Conservation (phyloP, 225 moss, liverwort and hornwort species). For the Polytrichum formosum region DNA sequence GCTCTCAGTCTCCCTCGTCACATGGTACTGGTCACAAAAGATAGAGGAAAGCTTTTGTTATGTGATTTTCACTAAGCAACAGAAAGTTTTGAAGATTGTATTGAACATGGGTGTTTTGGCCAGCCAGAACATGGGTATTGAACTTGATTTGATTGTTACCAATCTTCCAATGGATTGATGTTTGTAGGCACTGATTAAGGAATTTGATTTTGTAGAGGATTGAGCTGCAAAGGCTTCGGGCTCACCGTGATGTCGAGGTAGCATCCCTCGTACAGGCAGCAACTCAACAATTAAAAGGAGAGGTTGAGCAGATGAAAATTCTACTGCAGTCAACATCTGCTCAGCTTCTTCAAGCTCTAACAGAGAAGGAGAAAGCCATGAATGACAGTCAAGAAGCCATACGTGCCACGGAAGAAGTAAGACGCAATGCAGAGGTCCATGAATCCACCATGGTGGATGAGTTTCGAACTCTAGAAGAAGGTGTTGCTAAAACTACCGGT, state of each 20-base stretch:
- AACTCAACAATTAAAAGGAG: slow-evolving; percentile 64
- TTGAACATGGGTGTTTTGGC: no score
- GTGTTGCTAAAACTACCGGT: slow-evolving; percentile 39
- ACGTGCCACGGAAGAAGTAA: slow-evolving; percentile 39
- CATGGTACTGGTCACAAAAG: no score
- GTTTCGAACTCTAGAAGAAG: slow-evolving; percentile 38
- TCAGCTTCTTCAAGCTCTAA: slow-evolving; percentile 63
- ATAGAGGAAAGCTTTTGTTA: no score
- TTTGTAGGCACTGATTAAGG: not conserved
- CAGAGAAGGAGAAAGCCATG: slow-evolving; percentile 65
- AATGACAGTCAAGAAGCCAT: slow-evolving; percentile 48
- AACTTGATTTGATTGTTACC: no score
- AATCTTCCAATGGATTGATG: no score
- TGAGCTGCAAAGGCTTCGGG: slow-evolving; percentile 72
- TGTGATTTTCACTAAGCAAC: no score
- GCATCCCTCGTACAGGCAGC: slow-evolving; percentile 63
- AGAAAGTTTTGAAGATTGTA: no score
- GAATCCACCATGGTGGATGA: slow-evolving; percentile 39
- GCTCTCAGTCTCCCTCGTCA: no score
- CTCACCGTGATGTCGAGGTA: slow-evolving; percentile 80
- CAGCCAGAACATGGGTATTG: no score
- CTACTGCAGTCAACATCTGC: slow-evolving; percentile 62
- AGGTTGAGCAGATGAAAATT: slow-evolving; percentile 69
- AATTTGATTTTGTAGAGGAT: slow-evolving; percentile 44
- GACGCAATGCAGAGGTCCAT: slow-evolving; percentile 24